A percentile compares a stretch with the other conserved stretches of the same genome.
Conservation (phyloP, 306 rosid species). For the Inga laurina region DNA sequence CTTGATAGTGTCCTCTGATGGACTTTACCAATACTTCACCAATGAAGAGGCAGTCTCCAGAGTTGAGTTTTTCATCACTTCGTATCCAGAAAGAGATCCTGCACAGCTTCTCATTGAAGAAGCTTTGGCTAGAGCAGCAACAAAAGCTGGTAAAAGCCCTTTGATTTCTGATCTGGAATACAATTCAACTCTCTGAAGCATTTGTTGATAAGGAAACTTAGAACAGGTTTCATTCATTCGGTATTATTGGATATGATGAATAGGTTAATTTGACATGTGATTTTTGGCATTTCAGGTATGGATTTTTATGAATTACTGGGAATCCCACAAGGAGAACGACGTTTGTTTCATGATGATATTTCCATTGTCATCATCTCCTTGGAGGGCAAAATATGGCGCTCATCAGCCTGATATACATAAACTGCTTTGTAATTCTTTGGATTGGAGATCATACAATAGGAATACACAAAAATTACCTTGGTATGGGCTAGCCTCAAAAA, state of each 20-base stretch:
- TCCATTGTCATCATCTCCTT: slow-evolving; percentile 67
- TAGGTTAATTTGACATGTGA: slow-evolving; percentile 2
- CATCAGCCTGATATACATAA: slow-evolving; percentile 41
- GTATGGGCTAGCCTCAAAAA: too few species aligned
- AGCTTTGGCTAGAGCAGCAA: slow-evolving; percentile 66
- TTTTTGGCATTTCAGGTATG: slow-evolving; percentile 53
- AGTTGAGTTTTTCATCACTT: slow-evolving; percentile 68
- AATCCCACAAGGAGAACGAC: slow-evolving; percentile 83
- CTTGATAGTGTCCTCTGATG: slow-evolving; percentile 87
- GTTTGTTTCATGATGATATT: slow-evolving; percentile 82
- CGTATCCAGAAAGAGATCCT: slow-evolving; percentile 81
- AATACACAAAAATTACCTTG: neutral
- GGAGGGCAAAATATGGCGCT: slow-evolving; percentile 83
- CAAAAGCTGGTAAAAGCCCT: slow-evolving; percentile 60
- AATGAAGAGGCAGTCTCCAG: slow-evolving; percentile 71
- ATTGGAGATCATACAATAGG: neutral
- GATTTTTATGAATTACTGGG: slow-evolving; percentile 76
- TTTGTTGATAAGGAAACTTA: neutral
- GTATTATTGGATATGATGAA: neutral
- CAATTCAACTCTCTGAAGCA: neutral
- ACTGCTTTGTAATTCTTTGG: neutral
- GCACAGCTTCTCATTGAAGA: slow-evolving; percentile 82
- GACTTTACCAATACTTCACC: slow-evolving; percentile 81
- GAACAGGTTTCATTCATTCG: neutral
- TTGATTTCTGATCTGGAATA: neutral